Conservation (phyloP, 2,329 filamentous ascomycete genomes). For the Amylocarpus encephaloides region DNA sequence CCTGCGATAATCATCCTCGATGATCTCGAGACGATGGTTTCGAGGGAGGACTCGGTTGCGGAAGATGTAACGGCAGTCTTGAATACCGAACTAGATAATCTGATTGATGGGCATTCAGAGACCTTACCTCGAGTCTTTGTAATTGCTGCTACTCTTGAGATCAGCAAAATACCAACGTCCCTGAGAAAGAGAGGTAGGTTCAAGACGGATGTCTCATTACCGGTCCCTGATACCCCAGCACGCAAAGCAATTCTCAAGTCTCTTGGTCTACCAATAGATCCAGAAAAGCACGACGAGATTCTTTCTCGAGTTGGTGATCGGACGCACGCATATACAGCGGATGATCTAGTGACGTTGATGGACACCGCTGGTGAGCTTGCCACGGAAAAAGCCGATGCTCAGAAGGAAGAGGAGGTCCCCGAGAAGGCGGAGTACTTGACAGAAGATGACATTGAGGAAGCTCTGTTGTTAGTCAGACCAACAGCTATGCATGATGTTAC, state of each 20-base stretch:
- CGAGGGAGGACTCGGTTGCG: constrained; percentile 49
- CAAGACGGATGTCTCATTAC: constrained; percentile 61
- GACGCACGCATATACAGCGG: constrained; percentile 82
- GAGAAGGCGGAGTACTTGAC: constrained; percentile 19
- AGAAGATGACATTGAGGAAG: constrained; percentile 53
- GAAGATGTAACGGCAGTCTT: constrained; percentile 45
- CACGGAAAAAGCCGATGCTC: constrained; percentile 15
- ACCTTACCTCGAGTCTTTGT: constrained; percentile 57
- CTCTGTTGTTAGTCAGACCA: constrained; percentile 64
- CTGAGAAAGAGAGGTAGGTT: constrained; percentile 63
- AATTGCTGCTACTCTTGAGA: constrained; percentile 66
- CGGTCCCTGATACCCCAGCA: constrained; percentile 66
- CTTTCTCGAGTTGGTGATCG: constrained; percentile 59
- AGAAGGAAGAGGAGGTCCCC: neutral
- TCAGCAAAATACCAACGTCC: constrained; percentile 63
- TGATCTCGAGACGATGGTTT: constrained; percentile 63
- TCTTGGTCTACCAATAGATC: constrained; percentile 36
- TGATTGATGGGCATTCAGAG: constrained; percentile 35
- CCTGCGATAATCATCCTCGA: constrained; percentile 79
- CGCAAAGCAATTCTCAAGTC: constrained; percentile 69
- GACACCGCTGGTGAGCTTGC: constrained; percentile 41
- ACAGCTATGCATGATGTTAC: constrained; percentile 87
- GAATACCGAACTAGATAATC: constrained; percentile 48
- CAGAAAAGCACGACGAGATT: constrained; percentile 44
- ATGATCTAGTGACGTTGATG: constrained; percentile 65